Evolutionary conservation across 2,329 filamentous ascomycete genomes (phyloP).

Genomic region (Fusarium ambrosium): DNA sequence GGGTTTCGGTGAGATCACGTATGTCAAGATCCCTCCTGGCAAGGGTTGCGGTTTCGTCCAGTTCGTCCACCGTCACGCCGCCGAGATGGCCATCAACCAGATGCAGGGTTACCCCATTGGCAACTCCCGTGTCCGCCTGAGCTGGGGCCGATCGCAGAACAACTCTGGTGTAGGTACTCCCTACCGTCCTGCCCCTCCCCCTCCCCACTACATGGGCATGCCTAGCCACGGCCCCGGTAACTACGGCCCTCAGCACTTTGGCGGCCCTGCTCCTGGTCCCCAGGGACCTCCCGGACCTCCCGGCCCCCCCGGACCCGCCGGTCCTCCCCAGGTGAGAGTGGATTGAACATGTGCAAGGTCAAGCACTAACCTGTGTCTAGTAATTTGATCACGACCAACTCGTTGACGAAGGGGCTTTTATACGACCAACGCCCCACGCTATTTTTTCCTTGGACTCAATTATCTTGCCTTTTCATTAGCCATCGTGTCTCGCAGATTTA

Average conservation of each 20-base stretch:
- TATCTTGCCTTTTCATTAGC: constrained; percentile 43
- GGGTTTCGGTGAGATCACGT: constrained; percentile 98
- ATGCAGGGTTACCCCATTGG: constrained; percentile 99
- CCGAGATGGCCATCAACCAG: constrained; percentile 99
- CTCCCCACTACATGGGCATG: constrained; percentile 68
- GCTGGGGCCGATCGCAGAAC: constrained; percentile 98
- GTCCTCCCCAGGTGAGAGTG: constrained; percentile 56
- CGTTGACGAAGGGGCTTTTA: constrained; percentile 46
- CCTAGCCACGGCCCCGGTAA: constrained; percentile 60
- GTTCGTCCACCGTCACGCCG: constrained; percentile 98
- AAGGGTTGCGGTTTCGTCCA: constrained; percentile 99
- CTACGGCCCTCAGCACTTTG: constrained; percentile 63
- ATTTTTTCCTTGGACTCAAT: constrained; percentile 47
- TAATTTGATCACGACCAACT: constrained; percentile 49
- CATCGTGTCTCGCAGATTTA: constrained; percentile 39
- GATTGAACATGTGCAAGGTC: not conserved
- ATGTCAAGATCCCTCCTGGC: constrained; percentile 99
- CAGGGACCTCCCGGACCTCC: constrained; percentile 59
- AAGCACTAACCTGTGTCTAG: constrained; percentile 38
- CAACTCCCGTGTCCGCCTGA: constrained; percentile 96
- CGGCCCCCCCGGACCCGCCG: constrained; percentile 54
- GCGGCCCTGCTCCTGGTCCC: constrained; percentile 58
- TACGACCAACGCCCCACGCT: constrained; percentile 41
- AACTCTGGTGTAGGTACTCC: constrained; percentile 98
- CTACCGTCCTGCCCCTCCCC: constrained; percentile 89